Conservation (phyloP, 192 early-diverging fungal genomes). For the Spizellomyces sp. region DNA sequence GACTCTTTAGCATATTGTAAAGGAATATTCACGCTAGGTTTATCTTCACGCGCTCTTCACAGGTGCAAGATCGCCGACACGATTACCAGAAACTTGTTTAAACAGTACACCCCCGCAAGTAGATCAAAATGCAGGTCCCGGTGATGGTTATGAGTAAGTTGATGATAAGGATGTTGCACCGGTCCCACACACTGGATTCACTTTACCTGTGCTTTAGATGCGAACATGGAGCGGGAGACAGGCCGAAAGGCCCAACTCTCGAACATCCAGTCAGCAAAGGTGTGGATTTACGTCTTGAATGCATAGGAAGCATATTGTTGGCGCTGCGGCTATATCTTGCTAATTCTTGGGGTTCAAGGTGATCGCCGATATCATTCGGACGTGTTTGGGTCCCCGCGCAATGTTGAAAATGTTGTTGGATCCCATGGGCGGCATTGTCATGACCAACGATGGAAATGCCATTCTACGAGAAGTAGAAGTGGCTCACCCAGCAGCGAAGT, state of each 20-base stretch:
- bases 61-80: too few species aligned
- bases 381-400: constrained; percentile 95
- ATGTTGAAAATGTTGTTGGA: constrained; percentile 99
- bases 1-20: too few species aligned
- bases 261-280: constrained; percentile 98
- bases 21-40: too few species aligned
- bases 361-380: constrained; percentile 97
- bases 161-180: too few species aligned
- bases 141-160: constrained; percentile 38
- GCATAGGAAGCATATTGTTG: background rate
- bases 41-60: too few species aligned
- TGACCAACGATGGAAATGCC: constrained; percentile 99
- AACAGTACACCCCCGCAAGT: too few species aligned
- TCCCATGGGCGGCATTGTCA: constrained; percentile 98
- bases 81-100: too few species aligned
- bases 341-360: constrained; percentile 53
- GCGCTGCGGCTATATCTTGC: background rate
- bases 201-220: constrained; percentile 25
- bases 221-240: constrained; percentile 82
- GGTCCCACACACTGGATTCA: background rate
- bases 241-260: constrained; percentile 96
- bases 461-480: constrained; percentile 99
- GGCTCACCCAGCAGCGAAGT: constrained; percentile 99
- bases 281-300: constrained; percentile 35
- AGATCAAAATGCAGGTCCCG: constrained; percentile 27